These are phyloP conservation scores for Protomyces lactucae-debilis DNA, from an alignment of 1,139 yeast genomes.

Conservation along the genomic window DNA sequence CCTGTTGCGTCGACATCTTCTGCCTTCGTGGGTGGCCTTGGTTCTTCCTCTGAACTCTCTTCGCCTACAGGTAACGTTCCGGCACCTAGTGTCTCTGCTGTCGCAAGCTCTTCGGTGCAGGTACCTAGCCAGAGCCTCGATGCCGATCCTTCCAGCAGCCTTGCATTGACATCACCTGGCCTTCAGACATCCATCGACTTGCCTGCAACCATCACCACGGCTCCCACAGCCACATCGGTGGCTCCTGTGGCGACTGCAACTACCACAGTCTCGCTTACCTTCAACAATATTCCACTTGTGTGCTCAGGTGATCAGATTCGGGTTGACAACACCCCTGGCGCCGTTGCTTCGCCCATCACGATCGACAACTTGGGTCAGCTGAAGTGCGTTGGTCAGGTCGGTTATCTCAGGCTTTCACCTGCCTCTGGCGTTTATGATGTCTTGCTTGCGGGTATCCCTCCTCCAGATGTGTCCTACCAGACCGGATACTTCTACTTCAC, in stretches of 20 bases:
- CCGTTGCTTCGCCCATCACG: neutral
- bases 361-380: neutral
- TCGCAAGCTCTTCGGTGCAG: neutral
- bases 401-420: neutral
- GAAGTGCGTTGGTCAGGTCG: neutral
- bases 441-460: neutral
- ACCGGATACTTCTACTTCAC: neutral
- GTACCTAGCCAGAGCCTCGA: no score
- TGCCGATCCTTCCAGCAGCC: no score
- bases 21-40: neutral
- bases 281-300: neutral
- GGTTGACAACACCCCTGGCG: neutral
- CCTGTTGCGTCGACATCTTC: neutral
- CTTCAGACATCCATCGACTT: neutral
- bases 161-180: neutral
- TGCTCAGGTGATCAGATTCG: neutral
- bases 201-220: neutral
- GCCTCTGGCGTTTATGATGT: neutral
- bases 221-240: neutral
- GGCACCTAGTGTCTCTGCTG: neutral
- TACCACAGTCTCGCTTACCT: neutral
- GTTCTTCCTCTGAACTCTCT: neutral
- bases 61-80: neutral
- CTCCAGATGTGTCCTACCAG: neutral
- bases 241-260: neutral